A percentile compares a stretch with the other conserved stretches of the same genome.
These are phyloP conservation scores for Halenospora varia DNA, from an alignment of 495 filamentous ascomycete genomes.

Conservation along the genomic window DNA sequence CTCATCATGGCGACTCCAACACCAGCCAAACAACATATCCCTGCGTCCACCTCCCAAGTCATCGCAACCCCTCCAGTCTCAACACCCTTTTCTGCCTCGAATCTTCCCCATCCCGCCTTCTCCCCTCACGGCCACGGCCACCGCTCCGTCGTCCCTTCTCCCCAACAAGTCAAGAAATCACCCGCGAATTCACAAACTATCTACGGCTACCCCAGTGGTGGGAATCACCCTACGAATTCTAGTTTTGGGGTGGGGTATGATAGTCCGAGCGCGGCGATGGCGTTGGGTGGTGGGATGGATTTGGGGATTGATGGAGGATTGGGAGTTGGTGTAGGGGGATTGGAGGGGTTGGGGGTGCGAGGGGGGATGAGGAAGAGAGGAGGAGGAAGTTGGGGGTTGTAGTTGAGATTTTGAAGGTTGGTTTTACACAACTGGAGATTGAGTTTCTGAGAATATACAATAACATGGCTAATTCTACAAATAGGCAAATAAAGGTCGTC, in stretches of 20 bases:
- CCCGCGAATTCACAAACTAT: slow-evolving; percentile 37
- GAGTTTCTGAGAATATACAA: too few relatives aligned
- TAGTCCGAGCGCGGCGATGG: slow-evolving; percentile 47
- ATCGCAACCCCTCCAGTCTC: slow-evolving; percentile 51
- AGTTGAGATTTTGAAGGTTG: slow-evolving; percentile 38
- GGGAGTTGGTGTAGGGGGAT: slow-evolving; percentile 13
- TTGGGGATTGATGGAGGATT: slow-evolving; percentile 37
- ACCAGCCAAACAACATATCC: slow-evolving; percentile 32
- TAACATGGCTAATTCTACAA: slow-evolving; percentile 20
- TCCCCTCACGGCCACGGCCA: slow-evolving; percentile 43
- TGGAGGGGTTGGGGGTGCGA: slow-evolving; percentile 27
- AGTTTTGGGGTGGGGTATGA: slow-evolving; percentile 41
- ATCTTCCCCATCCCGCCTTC: slow-evolving; percentile 38
- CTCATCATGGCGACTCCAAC: slow-evolving; percentile 47
- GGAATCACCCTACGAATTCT: slow-evolving; percentile 27
- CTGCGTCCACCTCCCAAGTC: slow-evolving; percentile 29
- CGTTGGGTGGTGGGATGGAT: slow-evolving; percentile 38
- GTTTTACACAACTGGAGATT: neutral
- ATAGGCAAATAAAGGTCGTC: slow-evolving; percentile 45
- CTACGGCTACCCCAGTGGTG: slow-evolving; percentile 26
- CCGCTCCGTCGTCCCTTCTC: slow-evolving; percentile 41
- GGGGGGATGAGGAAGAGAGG: slow-evolving; percentile 54
- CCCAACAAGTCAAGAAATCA: slow-evolving; percentile 51
- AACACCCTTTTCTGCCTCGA: slow-evolving; percentile 46
- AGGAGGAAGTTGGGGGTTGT: slow-evolving; percentile 50